Base-by-base conservation (phyloP, 345 rosid genomes). In the Aquilaria sinensis region DNA sequence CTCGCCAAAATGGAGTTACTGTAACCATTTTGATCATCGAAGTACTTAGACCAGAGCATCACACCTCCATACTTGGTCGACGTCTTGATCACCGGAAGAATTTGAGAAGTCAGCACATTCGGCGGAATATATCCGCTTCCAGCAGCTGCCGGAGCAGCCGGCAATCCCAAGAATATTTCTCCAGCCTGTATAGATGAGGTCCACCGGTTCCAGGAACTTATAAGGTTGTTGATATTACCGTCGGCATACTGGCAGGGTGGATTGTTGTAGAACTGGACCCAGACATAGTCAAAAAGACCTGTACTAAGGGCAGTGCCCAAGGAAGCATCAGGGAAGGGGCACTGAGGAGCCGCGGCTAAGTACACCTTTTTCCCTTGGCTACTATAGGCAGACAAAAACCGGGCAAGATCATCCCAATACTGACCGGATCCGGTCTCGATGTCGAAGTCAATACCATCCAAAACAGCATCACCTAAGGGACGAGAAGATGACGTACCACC, bases 201-300 rank as follows among this genome's bases (percentile, higher is more conserved):
- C 92, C 92, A 83, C 32, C 37, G 71, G 64, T 77, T 79, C 88
- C 88, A 83, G 1, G 88, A 78, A 2, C 56, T 64, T 8, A 83
- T 23, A 4, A 86, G 78, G 33, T 51, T 78, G 31, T 66, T 33
- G 2, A 61, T 68, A 32, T 74, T 72, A 10, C 74, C 78, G 0
- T 74, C 54, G 47, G 62, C 49, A 67, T 83, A 81, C 43, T 77
- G 81, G 54, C 92, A 86, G 0, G 74, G 82, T 16, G 78, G 81
- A 41, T 86, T 86, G 71, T 86, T 81, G 77, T 83, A 86, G 68
- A 86, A 86, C 34, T 79, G 85, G 52, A 83, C 63, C 84, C 89
- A 83, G 23, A 83, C 84, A 56, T 74, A 71, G 61, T 81, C 85
- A 48, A 86, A 86, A 6, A 78, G 77, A 12, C 55, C 81, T 10